Evolutionary conservation across 2,329 filamentous ascomycete genomes (phyloP), one percentile per base, ranked within the genome.

Genomic region (Knoxdaviesia proteae): DNA sequence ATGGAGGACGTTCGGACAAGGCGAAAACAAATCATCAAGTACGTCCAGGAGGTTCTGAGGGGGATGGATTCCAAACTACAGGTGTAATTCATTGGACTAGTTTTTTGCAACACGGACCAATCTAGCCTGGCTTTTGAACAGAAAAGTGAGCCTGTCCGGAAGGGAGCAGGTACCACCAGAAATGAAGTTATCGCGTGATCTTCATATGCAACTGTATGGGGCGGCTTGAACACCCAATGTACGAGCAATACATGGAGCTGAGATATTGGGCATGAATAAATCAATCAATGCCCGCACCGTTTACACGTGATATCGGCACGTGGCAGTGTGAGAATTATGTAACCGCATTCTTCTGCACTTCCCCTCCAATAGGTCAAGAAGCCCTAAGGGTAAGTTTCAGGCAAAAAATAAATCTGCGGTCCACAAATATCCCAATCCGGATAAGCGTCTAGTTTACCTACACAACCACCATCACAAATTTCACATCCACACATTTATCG

Each of bases 1-100:
- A 73, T 82, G 49, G 56, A 62, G 7, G 74, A 77, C 8, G 74
- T 80, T 31, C 67, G 81, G 47, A 59, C 66, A 8, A 71, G 64
- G 55, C 64, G 83, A 53, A 87, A 81, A 61, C 31, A 34, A 34
- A 33, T 38, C 37, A 29, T 8, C 6, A 9, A 38, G 11, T n/a
- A n/a, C 11, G 32, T 31, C 29, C 30, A 45, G 36, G 40, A 40
- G 40, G 44, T 36, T 40, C 41, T 42, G 11, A 7, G 40, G 39
- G 41, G 32, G 43, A 39, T 39, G 39, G 35, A 38, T 35, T 41
- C 20, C 5, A n/a, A 32, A 36, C 34, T 20, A 20, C 20, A 20
- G n/a, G 9, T 36, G 20, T 40, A n/a, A n/a, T 41, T 7, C n/a
- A 37, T 36, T 6, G 29, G 37, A 7, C 32, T 44, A 41, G 37